Conservation (phyloP, 495 filamentous ascomycete genomes). For the Penicillium psychrofluorescens region DNA sequence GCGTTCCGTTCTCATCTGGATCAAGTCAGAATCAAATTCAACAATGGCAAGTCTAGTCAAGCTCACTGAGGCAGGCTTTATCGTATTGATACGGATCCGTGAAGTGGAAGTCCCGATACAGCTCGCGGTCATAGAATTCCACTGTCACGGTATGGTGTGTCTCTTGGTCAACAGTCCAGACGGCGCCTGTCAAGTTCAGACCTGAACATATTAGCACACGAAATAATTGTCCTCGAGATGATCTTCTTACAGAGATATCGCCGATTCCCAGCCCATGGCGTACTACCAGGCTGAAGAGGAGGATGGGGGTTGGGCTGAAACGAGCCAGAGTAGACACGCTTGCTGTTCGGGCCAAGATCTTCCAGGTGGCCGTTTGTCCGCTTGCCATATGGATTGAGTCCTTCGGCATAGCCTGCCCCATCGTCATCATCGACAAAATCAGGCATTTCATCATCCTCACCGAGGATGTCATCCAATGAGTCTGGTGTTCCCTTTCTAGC, state of each 20-base stretch:
- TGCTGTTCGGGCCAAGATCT: constrained; percentile 41
- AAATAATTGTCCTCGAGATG: not conserved
- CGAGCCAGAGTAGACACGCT: constrained; percentile 51
- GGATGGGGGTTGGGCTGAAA: constrained; percentile 68
- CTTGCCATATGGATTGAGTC: constrained; percentile 55
- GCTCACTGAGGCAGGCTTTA: constrained; percentile 75
- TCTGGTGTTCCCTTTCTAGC: constrained; percentile 43
- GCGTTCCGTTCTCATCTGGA: constrained; percentile 69
- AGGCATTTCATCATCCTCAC: constrained; percentile 47
- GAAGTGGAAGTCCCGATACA: constrained; percentile 88
- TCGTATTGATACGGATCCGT: constrained; percentile 94
- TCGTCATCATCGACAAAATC: constrained; percentile 95
- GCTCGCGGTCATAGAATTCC: constrained; percentile 92
- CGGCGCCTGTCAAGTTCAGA: constrained; percentile 84
- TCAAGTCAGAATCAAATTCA: constrained; percentile 18
- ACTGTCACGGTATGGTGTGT: constrained; percentile 92
- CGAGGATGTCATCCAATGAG: constrained; percentile 53
- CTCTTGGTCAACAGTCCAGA: constrained; percentile 96
- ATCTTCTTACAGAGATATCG: constrained; percentile 68
- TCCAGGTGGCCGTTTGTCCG: constrained; percentile 48
- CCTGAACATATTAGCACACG: constrained; percentile 28
- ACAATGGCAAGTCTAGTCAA: not conserved
- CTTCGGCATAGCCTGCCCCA: constrained; percentile 76
- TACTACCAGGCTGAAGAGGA: constrained; percentile 87
- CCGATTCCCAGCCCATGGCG: constrained; percentile 88